Evolutionary conservation across 768 basidiomycete species (phyloP), one percentile per base, ranked within the genome.

Genomic region (Trametes villosa): DNA sequence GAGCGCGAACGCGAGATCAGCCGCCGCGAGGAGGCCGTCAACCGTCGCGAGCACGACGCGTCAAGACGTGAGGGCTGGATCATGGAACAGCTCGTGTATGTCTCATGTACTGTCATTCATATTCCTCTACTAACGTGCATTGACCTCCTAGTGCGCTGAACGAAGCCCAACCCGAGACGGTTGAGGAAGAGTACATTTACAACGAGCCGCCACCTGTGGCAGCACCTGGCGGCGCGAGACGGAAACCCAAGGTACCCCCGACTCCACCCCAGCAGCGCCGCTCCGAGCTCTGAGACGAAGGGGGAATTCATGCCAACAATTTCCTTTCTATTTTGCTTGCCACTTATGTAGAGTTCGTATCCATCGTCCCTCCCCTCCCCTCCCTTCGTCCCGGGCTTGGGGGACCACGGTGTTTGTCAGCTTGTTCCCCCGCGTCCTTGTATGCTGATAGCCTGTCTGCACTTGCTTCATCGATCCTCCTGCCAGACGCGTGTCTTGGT

Each of bases 231-330:
- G 65, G 57, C 26, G 57, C 81, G 59, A 88, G 87, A 78, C 86
- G 89, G 77, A 92, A 87, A 87, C 78, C 85, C 86, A 93, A 93
- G 91, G 91, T 93, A 93, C 84, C 90, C 76, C 85, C 88, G 79
- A 85, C 88, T 79, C 79, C 62, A 60, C 59, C 60, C 63, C 31
- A 80, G 80, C 85, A 85, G 81, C 89, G 89, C 84, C 91, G 88
- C 83, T 88, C 90, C 79, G 89, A 91, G 88, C 87, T 92, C 83
- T 92, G 88, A 92, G 91, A 91, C 91, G 91, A 92, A 89, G 91
- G 90, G 85, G 91, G 85, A 74, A 68, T 67, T 64, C 62, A 70
- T 71, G 70, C 65, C 76, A 74, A 75, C 70, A 72, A 76, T 75
- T 78, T 76, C 74, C 66, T 75, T 68, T 69, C 67, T 67, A 72